phyloP scores from a whole-genome alignment of 306 rosid species.

The Lathyrus aphaca region DNA sequence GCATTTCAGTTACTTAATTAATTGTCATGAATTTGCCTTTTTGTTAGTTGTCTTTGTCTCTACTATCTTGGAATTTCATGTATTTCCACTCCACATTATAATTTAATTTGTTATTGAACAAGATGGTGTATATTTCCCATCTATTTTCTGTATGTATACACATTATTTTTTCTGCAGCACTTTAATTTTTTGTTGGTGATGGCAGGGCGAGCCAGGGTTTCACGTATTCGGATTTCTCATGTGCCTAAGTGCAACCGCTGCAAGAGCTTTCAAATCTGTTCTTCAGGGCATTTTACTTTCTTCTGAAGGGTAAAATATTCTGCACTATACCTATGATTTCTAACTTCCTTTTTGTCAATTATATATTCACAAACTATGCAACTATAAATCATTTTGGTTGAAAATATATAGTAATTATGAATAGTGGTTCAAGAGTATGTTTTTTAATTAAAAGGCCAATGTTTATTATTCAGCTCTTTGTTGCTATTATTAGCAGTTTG shows the following conservation, averaged over 20 bases:
- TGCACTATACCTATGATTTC: slow-evolving; percentile 28
- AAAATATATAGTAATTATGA: slow-evolving; percentile 7
- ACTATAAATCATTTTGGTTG: neutral
- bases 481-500: slow-evolving; percentile 19
- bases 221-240: slow-evolving; percentile 90
- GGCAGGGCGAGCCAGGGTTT: slow-evolving; percentile 96
- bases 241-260: slow-evolving; percentile 97
- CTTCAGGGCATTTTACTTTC: slow-evolving; percentile 95
- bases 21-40: slow-evolving; percentile 25
- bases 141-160: slow-evolving; percentile 10
- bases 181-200: slow-evolving; percentile 46
- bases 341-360: slow-evolving; percentile 13
- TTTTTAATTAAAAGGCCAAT: slow-evolving; percentile 1
- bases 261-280: slow-evolving; percentile 99
- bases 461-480: slow-evolving; percentile 18
- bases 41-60: neutral
- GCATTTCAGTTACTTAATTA: slow-evolving; percentile 5
- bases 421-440: neutral
- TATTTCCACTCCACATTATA: slow-evolving; percentile 8
- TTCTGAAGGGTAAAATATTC: slow-evolving; percentile 84
- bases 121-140: slow-evolving; percentile 32
- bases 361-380: neutral
- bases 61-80: slow-evolving; percentile 8
- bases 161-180: slow-evolving; percentile 34
- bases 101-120: neutral